A percentile compares a stretch with the other conserved stretches of the same genome.
Evolutionary conservation across 2,329 filamentous ascomycete genomes (phyloP).

Genomic region (Talaromyces funiculosus): DNA sequence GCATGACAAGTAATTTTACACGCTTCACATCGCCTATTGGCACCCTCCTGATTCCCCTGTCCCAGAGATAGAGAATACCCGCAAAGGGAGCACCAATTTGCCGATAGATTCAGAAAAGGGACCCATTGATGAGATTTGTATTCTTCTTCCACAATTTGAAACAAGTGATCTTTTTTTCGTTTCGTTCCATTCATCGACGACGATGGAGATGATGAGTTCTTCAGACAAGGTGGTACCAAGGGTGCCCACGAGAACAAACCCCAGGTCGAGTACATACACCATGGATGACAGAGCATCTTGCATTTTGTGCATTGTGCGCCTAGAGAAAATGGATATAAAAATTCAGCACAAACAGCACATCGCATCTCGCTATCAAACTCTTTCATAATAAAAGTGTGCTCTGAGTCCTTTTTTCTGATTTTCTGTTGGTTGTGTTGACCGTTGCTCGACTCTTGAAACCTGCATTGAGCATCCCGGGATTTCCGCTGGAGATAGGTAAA

Average conservation of each 20-base stretch:
- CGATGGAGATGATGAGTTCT: background rate
- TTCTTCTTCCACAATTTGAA: background rate
- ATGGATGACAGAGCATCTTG: background rate
- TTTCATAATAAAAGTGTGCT: slow-evolving; percentile 1
- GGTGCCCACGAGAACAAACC: background rate
- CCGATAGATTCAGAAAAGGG: background rate
- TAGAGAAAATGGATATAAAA: background rate
- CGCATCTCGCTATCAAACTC: slow-evolving; percentile 2
- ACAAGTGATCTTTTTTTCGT: background rate
- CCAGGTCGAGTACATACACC: background rate
- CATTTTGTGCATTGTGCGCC: slow-evolving; percentile 1
- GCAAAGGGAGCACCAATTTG: slow-evolving; percentile 3
- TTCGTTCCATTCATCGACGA: background rate
- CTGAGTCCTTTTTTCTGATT: background rate
- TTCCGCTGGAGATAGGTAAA: background rate
- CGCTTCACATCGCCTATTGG: background rate
- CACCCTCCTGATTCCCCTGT: slow-evolving; percentile 1
- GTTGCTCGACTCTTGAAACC: background rate
- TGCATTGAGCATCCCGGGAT: background rate
- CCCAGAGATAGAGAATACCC: slow-evolving; percentile 2
- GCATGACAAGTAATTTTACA: slow-evolving; percentile 1
- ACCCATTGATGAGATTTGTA: background rate
- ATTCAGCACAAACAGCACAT: background rate
- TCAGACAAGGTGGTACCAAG: background rate
- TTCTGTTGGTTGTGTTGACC: background rate